Evolutionary conservation across 2,329 filamentous ascomycete genomes (phyloP), one percentile per base, ranked within the genome.

Genomic region (Sordariomycetes sp.): DNA sequence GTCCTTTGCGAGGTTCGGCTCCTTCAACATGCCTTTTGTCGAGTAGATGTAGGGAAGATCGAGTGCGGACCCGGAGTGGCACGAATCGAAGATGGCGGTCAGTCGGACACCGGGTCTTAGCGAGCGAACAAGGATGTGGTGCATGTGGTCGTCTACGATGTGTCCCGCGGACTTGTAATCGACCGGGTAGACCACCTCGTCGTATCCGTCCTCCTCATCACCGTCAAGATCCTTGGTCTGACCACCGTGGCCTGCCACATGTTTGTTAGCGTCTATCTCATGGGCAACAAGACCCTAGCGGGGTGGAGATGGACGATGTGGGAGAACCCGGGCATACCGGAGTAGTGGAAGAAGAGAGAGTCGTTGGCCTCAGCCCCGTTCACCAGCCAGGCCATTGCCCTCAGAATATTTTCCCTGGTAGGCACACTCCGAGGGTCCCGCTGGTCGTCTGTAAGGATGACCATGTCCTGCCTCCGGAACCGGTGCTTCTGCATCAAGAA

Each of bases 1-100:
- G 69, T 88, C 85, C 72, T 87, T 87, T 69, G 84, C 85, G 66
- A 88, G 73, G 66, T 88, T 88, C 62, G 85, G 85, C 72, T 88
- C 85, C 72, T 88, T 88, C 74, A 88, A 81, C 46, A 87, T 78
- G 69, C 85, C 84, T 70, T 86, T 83, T 53, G 85, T 88, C 61
- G 80, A 85, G 73, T 82, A 82, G 60, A 82, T 73, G 71, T 82
- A 82, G 16, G 79, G 79, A 48, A 82, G 70, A 62, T 82, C 79
- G 64, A 82, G 74, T 16, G 79, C 79, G 22, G 79, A 81, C 52
- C 79, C 79, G 3, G 78, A 81, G 67, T 82, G 79, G 66, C 79
- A 82, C 4, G 77, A 81, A 65, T 82, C 79, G 67, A 82, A 82
- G 65, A 82, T 63, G 24, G 62, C 61, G 2, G 79, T 82, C 32